Percentiles rank a stretch among this genome's conserved stretches.
Evolutionary conservation across 495 filamentous ascomycete species (phyloP).

Genomic region (Xylaria intraflava): DNA sequence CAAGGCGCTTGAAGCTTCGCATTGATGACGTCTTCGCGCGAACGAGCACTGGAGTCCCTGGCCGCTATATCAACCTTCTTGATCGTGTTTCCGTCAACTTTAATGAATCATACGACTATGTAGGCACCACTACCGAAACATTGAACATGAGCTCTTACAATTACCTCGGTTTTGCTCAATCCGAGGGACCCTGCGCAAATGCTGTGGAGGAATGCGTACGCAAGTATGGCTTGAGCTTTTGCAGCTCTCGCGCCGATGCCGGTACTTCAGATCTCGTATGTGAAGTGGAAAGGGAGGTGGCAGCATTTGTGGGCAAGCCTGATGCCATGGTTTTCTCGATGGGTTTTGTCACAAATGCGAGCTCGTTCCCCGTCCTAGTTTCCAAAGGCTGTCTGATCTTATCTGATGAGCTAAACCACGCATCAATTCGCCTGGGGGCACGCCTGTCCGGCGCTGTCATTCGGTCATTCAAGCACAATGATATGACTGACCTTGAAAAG

Average conservation of each 20-base stretch:
- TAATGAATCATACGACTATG: constrained; percentile 80
- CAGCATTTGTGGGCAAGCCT: constrained; percentile 87
- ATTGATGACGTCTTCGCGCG: constrained; percentile 96
- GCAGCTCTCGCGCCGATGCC: constrained; percentile 73
- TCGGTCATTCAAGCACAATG: constrained; percentile 93
- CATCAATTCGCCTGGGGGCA: constrained; percentile 91
- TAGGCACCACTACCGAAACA: constrained; percentile 88
- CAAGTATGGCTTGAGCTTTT: constrained; percentile 74
- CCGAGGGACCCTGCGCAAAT: constrained; percentile 93
- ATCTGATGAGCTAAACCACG: constrained; percentile 95
- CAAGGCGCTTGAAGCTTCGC: constrained; percentile 81
- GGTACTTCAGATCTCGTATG: constrained; percentile 82
- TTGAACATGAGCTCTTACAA: constrained; percentile 99
- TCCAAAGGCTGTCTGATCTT: constrained; percentile 88
- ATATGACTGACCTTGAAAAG: constrained; percentile 79
- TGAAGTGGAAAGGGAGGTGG: constrained; percentile 84
- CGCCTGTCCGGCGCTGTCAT: constrained; percentile 93
- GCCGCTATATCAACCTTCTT: constrained; percentile 84
- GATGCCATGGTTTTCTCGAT: constrained; percentile 96
- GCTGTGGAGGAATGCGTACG: constrained; percentile 77
- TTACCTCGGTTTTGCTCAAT: constrained; percentile 97
- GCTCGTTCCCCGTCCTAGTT: constrained; percentile 81
- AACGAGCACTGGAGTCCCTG: constrained; percentile 87
- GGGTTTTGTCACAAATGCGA: constrained; percentile 94
- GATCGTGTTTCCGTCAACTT: constrained; percentile 83